Evolutionary conservation across 305 asterid species (phyloP).

Genomic region (Solanum hybrid): DNA sequence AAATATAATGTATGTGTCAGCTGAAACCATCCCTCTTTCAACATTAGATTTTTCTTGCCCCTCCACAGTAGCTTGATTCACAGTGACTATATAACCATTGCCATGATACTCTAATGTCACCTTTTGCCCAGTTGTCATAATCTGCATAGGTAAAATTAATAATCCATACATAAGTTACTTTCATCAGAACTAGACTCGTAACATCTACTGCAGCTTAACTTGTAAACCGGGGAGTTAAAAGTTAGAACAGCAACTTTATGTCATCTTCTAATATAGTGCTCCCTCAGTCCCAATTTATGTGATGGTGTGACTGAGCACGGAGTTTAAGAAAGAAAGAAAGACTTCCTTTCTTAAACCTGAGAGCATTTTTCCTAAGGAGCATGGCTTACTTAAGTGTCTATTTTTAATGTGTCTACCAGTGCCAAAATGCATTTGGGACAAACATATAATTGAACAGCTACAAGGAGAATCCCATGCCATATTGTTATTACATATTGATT

Average conservation of each 20-base stretch:
- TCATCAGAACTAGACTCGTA: neutral
- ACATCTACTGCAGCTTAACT: neutral
- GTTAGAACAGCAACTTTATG: neutral
- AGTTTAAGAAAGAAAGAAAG: neutral
- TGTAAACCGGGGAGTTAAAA: neutral
- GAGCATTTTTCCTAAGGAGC: neutral
- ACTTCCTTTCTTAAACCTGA: neutral
- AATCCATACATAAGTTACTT: neutral
- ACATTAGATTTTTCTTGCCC: constrained; percentile 54
- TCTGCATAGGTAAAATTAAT: constrained; percentile 34
- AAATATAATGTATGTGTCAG: constrained; percentile 75
- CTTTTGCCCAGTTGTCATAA: constrained; percentile 85
- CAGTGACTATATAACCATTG: constrained; percentile 67
- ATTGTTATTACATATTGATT: neutral
- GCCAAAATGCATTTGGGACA: neutral
- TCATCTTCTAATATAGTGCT: neutral
- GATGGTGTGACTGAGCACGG: neutral
- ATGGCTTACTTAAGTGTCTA: neutral
- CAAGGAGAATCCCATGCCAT: neutral
- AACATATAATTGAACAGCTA: neutral
- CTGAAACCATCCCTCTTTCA: constrained; percentile 78
- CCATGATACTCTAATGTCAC: constrained; percentile 89
- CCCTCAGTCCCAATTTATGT: neutral
- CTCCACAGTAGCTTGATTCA: constrained; percentile 73
- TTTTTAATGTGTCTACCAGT: neutral